These are phyloP conservation scores for Pleurotus giganteus DNA, from an alignment of 768 basidiomycete genomes.

Conservation along the genomic window DNA sequence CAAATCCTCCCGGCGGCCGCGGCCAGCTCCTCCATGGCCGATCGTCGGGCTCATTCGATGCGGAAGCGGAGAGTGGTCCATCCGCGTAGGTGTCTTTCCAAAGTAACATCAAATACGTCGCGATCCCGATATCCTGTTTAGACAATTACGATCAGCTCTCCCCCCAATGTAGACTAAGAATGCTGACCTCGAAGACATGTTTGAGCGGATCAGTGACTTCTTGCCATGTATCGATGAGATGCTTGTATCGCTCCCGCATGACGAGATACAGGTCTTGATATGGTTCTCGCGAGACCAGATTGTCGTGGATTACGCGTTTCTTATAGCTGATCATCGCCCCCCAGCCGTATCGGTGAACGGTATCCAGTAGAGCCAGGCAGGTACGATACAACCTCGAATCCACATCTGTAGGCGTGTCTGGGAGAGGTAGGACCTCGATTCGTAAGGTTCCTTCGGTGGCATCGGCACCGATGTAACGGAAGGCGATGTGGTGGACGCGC, in stretches of 20 bases:
- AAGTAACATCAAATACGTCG: slow-evolving; percentile 86
- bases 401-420: slow-evolving; percentile 43
- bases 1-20: slow-evolving; percentile 79
- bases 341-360: slow-evolving; percentile 86
- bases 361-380: slow-evolving; percentile 75
- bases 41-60: slow-evolving; percentile 15
- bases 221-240: slow-evolving; percentile 71
- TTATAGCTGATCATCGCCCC: slow-evolving; percentile 79
- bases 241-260: slow-evolving; percentile 83
- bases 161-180: background rate
- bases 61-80: slow-evolving; percentile 1
- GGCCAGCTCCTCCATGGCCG: slow-evolving; percentile 72
- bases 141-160: background rate
- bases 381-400: slow-evolving; percentile 78
- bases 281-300: slow-evolving; percentile 65
- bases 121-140: slow-evolving; percentile 87
- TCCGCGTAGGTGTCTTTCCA: slow-evolving; percentile 74
- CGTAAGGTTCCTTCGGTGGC: slow-evolving; percentile 36
- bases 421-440: slow-evolving; percentile 58
- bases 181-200: slow-evolving; percentile 83
- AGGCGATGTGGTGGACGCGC: slow-evolving; percentile 73
- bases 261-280: slow-evolving; percentile 91
- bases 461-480: slow-evolving; percentile 48
- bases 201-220: slow-evolving; percentile 86
- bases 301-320: slow-evolving; percentile 86